Conservation (phyloP, 179 eudicot genomes). For the Gypsophila paniculata region DNA sequence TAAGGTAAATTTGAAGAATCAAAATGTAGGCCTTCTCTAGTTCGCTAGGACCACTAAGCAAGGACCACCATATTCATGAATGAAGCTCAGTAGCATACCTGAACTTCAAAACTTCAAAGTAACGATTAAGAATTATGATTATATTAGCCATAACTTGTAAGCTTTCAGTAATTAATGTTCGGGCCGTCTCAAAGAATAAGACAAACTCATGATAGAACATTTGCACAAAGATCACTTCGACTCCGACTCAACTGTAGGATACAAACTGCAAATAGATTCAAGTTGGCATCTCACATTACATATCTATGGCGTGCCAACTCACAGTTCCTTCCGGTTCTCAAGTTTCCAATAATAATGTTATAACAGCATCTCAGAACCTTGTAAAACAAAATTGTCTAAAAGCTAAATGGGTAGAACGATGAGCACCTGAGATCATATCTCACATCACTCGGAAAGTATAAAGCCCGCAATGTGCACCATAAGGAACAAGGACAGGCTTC, state of each 20-base stretch:
- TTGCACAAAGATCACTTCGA: neutral
- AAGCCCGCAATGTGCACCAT: slow-evolving; percentile 15
- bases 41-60: too few relatives aligned
- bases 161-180: neutral
- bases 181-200: neutral
- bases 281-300: slow-evolving; percentile 11
- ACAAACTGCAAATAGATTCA: neutral
- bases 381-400: slow-evolving; percentile 15
- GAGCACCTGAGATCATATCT: slow-evolving; percentile 19
- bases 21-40: too few relatives aligned
- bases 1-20: too few relatives aligned
- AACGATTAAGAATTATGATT: too few relatives aligned
- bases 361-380: slow-evolving; percentile 14
- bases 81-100: too few relatives aligned
- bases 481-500: slow-evolving; percentile 1
- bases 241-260: neutral
- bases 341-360: slow-evolving; percentile 7
- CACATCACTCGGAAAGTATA: neutral
- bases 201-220: neutral
- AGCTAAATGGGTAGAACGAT: slow-evolving; percentile 8
- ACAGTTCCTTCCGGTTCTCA: neutral
- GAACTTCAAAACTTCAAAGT: too few relatives aligned
- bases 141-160: neutral
- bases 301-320: slow-evolving; percentile 13
- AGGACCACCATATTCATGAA: too few relatives aligned